A percentile compares a stretch with the other conserved stretches of the same genome.
phyloP scores from a whole-genome alignment of 1,139 yeast species.

The Sugiyamaella sp. region DNA sequence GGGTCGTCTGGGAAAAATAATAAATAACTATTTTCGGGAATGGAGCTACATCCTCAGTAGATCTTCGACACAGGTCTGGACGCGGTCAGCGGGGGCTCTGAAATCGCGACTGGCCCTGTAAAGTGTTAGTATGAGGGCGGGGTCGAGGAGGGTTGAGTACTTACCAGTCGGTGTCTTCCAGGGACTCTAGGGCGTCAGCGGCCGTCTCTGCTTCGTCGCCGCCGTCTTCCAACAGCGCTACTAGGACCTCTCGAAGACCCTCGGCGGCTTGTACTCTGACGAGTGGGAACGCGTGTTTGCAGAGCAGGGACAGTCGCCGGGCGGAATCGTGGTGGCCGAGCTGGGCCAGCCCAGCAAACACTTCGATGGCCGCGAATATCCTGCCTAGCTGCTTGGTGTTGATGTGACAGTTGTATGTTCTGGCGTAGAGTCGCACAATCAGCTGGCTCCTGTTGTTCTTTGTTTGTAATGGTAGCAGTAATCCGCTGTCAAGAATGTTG shows the following conservation, averaged over 20 bases:
- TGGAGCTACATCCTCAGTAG: no score
- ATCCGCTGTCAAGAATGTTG: constrained; percentile 29
- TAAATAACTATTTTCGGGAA: no score
- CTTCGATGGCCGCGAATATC: constrained; percentile 25
- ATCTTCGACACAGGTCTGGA: not conserved
- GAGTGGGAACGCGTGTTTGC: constrained; percentile 28
- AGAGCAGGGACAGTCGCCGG: constrained; percentile 29
- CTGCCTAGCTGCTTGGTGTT: constrained; percentile 29
- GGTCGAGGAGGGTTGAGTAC: not conserved
- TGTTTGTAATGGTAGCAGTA: constrained; percentile 18
- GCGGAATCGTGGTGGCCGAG: constrained; percentile 24
- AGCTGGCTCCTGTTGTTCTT: constrained; percentile 8
- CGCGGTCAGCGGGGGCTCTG: not conserved
- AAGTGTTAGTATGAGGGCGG: not conserved
- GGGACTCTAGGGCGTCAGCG: constrained; percentile 9
- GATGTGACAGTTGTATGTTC: constrained; percentile 32
- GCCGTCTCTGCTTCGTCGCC: constrained; percentile 1
- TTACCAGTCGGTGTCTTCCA: constrained; percentile 28
- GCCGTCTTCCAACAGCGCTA: constrained; percentile 14
- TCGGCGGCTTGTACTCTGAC: constrained; percentile 36
- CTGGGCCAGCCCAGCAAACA: constrained; percentile 31
- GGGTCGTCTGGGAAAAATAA: no score
- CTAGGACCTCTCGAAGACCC: constrained; percentile 26
- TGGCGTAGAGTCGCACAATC: constrained; percentile 23
- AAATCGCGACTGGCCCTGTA: constrained; percentile 18